Evolutionary conservation across 169 alveolate species (phyloP).

Genomic region (Eimeria sp.): DNA sequence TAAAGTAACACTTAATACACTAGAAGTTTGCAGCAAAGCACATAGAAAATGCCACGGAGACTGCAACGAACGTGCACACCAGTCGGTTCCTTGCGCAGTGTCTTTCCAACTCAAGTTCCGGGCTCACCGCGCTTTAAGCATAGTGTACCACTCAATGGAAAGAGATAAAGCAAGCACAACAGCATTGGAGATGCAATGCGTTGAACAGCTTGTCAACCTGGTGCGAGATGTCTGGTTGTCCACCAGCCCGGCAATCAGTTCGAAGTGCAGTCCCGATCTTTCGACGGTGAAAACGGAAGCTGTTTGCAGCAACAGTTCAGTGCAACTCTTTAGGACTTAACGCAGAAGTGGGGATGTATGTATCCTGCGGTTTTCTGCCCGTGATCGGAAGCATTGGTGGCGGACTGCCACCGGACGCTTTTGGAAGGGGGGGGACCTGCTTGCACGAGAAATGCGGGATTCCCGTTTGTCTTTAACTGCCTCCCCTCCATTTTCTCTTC

Average conservation of each 20-base stretch:
- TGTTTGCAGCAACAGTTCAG: no score
- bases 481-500: background rate
- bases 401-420: background rate
- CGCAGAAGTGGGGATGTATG: no score
- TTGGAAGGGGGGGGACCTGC: background rate
- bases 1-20: no score
- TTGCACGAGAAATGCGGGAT: background rate
- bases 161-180: background rate
- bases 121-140: background rate
- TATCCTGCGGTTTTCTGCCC: background rate
- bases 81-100: background rate
- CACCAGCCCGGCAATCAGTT: no score
- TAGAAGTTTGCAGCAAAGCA: no score
- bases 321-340: no score
- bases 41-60: no score
- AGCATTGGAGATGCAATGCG: background rate
- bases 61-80: background rate
- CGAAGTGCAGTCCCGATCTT: no score
- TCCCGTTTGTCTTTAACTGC: background rate
- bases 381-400: background rate
- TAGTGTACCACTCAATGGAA: background rate
- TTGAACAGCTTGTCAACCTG: background rate
- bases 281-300: no score
- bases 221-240: background rate
- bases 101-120: background rate